Percentiles rank a stretch among this genome's conserved stretches.
Evolutionary conservation across 768 basidiomycete genomes (phyloP).

Genomic region (Calocybe cyanea): DNA sequence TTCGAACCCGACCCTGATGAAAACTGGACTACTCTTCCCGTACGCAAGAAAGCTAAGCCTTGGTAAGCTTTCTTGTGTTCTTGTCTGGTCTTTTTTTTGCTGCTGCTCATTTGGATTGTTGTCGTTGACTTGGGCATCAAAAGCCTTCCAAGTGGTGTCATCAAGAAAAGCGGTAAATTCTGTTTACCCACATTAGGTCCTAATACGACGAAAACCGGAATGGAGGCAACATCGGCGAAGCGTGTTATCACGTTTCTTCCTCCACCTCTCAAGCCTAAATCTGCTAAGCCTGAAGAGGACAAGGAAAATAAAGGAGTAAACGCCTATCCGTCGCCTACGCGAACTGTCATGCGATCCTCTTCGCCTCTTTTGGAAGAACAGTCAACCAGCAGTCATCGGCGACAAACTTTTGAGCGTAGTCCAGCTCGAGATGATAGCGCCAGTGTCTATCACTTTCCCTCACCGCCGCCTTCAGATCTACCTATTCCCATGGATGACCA

Average conservation of each 20-base stretch:
- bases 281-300: not conserved
- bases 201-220: slow-evolving; percentile 15
- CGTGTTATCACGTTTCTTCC: slow-evolving; percentile 24
- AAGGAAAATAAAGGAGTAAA: not conserved
- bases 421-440: not conserved
- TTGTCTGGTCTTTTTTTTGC: not conserved
- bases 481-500: not conserved
- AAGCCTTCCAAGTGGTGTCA: not conserved
- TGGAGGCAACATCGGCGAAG: slow-evolving; percentile 19
- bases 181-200: slow-evolving; percentile 8
- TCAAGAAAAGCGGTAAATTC: slow-evolving; percentile 13
- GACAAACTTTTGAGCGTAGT: not conserved
- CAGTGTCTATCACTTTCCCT: slow-evolving; percentile 4
- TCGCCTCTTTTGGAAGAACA: slow-evolving; percentile 3
- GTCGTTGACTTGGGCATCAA: not conserved
- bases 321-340: slow-evolving; percentile 17
- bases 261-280: slow-evolving; percentile 15
- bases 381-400: not conserved
- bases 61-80: slow-evolving; percentile 11
- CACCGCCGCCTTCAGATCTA: slow-evolving; percentile 11
- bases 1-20: slow-evolving; percentile 29
- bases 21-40: slow-evolving; percentile 34
- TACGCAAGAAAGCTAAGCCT: slow-evolving; percentile 25
- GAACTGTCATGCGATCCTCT: not conserved
- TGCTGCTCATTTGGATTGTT: not conserved